phyloP scores from a whole-genome alignment of 345 rosid genomes.

The Eucalyptus dawsonii region DNA sequence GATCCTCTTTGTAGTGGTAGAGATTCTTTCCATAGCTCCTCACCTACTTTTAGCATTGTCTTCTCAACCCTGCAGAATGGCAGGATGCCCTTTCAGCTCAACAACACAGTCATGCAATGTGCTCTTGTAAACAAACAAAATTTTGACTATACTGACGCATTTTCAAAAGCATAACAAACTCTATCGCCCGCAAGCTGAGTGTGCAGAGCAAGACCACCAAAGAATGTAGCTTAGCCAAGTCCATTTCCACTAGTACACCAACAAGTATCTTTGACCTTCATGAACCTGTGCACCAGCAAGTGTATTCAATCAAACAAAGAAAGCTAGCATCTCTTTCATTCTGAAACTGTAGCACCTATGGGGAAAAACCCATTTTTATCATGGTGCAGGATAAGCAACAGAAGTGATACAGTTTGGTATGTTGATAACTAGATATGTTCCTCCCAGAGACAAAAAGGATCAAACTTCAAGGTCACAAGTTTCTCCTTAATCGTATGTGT shows the following conservation, averaged over 20 bases:
- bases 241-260: not conserved
- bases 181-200: not conserved
- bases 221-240: not conserved
- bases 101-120: not conserved
- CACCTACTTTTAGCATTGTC: conserved; percentile 38
- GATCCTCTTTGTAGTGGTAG: conserved; percentile 47
- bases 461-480: not conserved
- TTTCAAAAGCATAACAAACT: conserved; percentile 11
- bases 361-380: not conserved
- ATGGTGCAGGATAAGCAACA: not conserved
- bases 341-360: not conserved
- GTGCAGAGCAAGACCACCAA: not conserved
- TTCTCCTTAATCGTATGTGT: too few species aligned
- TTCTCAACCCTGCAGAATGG: conserved; percentile 15
- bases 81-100: not conserved
- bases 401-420: not conserved
- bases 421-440: not conserved
- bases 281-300: not conserved
- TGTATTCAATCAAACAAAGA: not conserved
- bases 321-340: not conserved
- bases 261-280: not conserved
- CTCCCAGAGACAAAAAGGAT: not conserved
- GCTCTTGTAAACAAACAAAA: not conserved
- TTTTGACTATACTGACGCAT: not conserved
- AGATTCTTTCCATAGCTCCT: conserved; percentile 62